Evolutionary conservation across 1,139 yeast species (phyloP).

Genomic region (Geotrichum carabidarum): DNA sequence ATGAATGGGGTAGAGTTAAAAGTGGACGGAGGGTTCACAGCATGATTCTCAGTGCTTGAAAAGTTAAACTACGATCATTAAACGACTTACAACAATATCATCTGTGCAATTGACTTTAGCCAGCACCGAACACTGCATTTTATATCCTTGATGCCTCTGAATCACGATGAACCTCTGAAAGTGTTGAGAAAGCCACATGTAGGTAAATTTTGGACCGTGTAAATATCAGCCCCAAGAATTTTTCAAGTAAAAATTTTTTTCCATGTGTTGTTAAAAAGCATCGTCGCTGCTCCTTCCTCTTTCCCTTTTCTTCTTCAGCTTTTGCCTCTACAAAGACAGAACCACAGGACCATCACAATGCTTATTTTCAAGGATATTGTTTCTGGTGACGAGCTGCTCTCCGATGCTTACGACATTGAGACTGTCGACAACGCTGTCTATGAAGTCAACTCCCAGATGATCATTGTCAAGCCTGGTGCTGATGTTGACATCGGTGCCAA

Average conservation of each 20-base stretch:
- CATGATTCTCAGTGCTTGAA: not conserved
- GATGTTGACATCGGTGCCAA: constrained; percentile 98
- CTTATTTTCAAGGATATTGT: constrained; percentile 53
- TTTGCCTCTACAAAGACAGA: constrained; percentile 1
- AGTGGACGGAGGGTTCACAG: constrained; percentile 35
- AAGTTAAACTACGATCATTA: no score
- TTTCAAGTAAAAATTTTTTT: constrained; percentile 3
- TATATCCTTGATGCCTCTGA: no score
- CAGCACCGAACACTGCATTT: no score
- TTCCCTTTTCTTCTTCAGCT: constrained; percentile 7
- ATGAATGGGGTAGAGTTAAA: constrained; percentile 35
- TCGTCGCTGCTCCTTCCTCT: constrained; percentile 1
- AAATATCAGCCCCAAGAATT: not conserved
- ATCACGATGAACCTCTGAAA: no score
- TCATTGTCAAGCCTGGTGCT: constrained; percentile 74
- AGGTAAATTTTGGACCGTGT: not conserved
- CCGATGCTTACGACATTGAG: constrained; percentile 91
- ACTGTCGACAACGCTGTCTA: constrained; percentile 83
- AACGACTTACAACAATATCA: no score
- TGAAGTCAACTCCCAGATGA: constrained; percentile 96
- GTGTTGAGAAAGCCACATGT: not conserved
- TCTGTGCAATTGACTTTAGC: no score
- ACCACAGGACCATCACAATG: constrained; percentile 11
- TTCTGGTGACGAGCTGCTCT: constrained; percentile 91
- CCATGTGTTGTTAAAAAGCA: not conserved